A percentile compares a stretch with the other conserved stretches of the same genome.
Conservation (phyloP, 345 rosid species). For the Lenwebbia sp. region DNA sequence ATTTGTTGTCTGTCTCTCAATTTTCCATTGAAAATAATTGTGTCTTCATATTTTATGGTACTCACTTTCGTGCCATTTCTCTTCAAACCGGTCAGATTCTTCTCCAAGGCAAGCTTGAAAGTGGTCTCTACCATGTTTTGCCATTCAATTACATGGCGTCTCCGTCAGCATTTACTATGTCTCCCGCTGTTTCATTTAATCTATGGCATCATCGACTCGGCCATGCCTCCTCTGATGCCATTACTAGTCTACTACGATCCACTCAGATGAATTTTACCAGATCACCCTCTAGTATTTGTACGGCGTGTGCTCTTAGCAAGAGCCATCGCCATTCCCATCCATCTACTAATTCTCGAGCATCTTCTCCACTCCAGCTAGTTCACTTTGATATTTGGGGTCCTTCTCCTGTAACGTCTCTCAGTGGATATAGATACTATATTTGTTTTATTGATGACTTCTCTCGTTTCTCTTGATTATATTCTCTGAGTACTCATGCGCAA, state of each 20-base stretch:
- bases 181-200: too few relatives aligned
- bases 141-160: too few relatives aligned
- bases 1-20: neutral
- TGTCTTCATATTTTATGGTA: neutral
- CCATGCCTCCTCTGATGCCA: too few relatives aligned
- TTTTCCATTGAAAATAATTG: neutral
- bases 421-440: neutral
- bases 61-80: neutral
- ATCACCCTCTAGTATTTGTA: too few relatives aligned
- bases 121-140: too few relatives aligned
- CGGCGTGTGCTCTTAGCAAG: neutral
- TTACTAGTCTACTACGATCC: too few relatives aligned
- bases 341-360: neutral
- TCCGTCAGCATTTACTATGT: too few relatives aligned
- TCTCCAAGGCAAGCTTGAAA: neutral
- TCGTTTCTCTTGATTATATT: neutral
- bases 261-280: too few relatives aligned
- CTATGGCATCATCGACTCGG: too few relatives aligned
- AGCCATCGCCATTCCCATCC: neutral
- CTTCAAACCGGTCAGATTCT: neutral
- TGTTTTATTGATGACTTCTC: too few relatives aligned
- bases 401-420: neutral
- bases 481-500: too few relatives aligned
- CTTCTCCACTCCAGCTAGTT: neutral
- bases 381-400: too few relatives aligned